These are phyloP conservation scores for Gastrolobium villosum DNA, from an alignment of 306 rosid species.

Conservation along the genomic window DNA sequence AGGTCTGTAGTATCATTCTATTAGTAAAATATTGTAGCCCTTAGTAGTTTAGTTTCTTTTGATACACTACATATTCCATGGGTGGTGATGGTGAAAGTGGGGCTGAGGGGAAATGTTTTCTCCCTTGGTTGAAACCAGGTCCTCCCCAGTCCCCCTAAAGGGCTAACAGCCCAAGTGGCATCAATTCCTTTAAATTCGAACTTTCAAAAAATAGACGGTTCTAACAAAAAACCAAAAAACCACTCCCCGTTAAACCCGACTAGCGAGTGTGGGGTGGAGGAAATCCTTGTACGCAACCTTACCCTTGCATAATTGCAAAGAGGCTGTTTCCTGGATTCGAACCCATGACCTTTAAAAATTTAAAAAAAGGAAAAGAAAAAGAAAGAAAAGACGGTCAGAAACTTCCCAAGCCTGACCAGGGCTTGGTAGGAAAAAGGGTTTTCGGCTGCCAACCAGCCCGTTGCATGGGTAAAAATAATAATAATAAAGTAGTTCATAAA, in stretches of 20 bases:
- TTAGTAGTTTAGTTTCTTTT: background rate
- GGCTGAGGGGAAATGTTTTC: background rate
- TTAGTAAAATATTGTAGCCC: background rate
- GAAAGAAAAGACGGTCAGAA: background rate
- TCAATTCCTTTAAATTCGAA: background rate
- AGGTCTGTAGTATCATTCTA: background rate
- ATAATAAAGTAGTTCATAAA: too few species aligned
- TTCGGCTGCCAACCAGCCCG: too few species aligned
- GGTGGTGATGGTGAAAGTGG: background rate
- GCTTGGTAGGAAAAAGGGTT: background rate
- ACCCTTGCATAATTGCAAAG: too few species aligned
- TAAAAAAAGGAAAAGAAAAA: too few species aligned
- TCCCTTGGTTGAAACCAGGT: background rate
- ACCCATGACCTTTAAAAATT: too few species aligned
- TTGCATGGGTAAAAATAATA: background rate
- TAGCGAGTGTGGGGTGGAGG: too few species aligned
- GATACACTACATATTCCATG: background rate
- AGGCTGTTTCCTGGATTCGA: too few species aligned
- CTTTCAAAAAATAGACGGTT: background rate
- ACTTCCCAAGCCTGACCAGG: constrained; percentile 3
- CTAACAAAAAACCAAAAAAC: too few species aligned
- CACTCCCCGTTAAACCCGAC: too few species aligned
- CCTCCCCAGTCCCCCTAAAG: background rate
- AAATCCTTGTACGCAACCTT: too few species aligned
- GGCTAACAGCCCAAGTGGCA: background rate